Conservation (phyloP, 1,284 basidiomycete species). For the Mycosarcoma maydis region DNA sequence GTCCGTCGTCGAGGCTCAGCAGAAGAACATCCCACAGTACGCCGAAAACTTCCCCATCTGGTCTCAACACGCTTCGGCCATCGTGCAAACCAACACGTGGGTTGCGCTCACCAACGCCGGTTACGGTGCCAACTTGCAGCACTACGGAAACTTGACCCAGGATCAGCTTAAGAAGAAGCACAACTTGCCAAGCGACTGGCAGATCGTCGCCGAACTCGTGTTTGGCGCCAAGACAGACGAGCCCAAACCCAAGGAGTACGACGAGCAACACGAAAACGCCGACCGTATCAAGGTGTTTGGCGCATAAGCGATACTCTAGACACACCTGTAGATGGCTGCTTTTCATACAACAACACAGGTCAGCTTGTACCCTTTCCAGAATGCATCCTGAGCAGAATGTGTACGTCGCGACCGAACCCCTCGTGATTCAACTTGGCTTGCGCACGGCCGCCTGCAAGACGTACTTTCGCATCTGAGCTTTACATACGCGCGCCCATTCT, state of each 20-base stretch:
- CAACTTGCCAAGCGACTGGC: slow-evolving; percentile 67
- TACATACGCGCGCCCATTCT: too few relatives aligned
- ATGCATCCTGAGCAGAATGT: too few relatives aligned
- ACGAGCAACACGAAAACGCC: slow-evolving; percentile 22
- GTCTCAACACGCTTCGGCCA: slow-evolving; percentile 56
- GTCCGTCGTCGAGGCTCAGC: slow-evolving; percentile 50
- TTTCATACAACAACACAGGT: too few relatives aligned
- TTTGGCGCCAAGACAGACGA: slow-evolving; percentile 66
- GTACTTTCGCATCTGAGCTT: too few relatives aligned
- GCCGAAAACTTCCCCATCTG: slow-evolving; percentile 67
- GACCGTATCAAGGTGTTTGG: slow-evolving; percentile 30
- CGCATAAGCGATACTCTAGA: neutral
- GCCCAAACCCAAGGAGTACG: slow-evolving; percentile 29
- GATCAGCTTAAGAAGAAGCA: slow-evolving; percentile 63
- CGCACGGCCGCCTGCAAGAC: too few relatives aligned
- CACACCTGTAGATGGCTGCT: too few relatives aligned
- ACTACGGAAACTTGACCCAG: slow-evolving; percentile 56
- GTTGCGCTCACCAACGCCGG: slow-evolving; percentile 69
- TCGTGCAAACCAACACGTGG: slow-evolving; percentile 69
- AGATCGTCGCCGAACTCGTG: slow-evolving; percentile 69
- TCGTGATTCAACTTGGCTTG: too few relatives aligned
- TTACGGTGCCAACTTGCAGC: slow-evolving; percentile 69
- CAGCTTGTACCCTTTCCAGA: too few relatives aligned
- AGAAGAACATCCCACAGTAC: slow-evolving; percentile 68
- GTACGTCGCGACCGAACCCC: too few relatives aligned